Base-by-base conservation (phyloP, 1,284 basidiomycete species). In the Somion occarium region DNA sequence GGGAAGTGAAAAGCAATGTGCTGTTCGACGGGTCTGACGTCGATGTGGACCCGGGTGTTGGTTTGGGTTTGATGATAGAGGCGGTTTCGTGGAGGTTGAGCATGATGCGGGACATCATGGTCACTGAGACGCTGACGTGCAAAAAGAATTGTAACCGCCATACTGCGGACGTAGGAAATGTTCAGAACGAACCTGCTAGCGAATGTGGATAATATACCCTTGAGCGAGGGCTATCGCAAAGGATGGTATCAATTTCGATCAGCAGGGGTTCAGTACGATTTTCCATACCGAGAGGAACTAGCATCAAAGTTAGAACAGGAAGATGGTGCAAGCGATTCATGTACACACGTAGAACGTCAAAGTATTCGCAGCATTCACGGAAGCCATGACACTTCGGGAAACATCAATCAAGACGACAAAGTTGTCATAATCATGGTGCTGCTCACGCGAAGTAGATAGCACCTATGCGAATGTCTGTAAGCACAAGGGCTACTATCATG, bases 1-100 rank as follows among this genome's bases (percentile, higher is more conserved):
- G 58, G 19, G 64, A 63, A 24, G 63, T 63, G 60, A 66, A 64
- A 39, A 63, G 42, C 38, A 66, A 54, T 9, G 56, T 52, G 54
- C 37, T 57, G 53, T 38, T 54, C 56, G 58, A 50, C 44, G 51
- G 46, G 19, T 56, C 47, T 20, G 56, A 52, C 15, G 57, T 51
- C 47, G 55, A 44, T 20, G 22, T 27, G 22, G 13, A 7, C 22
- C 43, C 43, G 7, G 24, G n/a, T 27, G 26, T 30, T 7, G 26
- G 20, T 44, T 34, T 25, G 38, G 22, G 38, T 9, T 20, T 43
- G 38, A 22, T 24, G 25, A 38, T 37, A n/a, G 12, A 3, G 5
- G 24, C 43, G 37, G 43, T 18, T n/a, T 50, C 20, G 18, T 51
- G 55, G 15, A 56, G 45, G 48, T 54, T 52, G 12, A 56, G 53